Evolutionary conservation across 106 monocot genomes (phyloP).

Genomic region (Dioscorea zingiberensis): DNA sequence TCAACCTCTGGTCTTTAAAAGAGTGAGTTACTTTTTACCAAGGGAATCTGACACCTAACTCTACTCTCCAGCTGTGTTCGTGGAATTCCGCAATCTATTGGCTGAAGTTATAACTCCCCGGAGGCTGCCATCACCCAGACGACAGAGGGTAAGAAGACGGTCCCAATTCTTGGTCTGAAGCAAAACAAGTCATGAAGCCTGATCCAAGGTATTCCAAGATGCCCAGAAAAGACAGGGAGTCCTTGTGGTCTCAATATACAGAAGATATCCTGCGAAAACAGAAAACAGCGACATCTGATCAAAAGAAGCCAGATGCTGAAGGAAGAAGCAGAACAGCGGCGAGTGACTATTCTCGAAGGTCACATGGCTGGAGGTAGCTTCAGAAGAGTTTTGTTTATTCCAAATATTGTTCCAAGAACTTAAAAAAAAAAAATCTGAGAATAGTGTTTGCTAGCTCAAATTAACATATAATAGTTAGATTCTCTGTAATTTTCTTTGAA

Average conservation of each 20-base stretch:
- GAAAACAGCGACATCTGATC: constrained; percentile 18
- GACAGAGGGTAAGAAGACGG: constrained; percentile 47
- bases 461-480: background rate
- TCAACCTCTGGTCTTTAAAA: too few relatives aligned
- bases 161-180: constrained; percentile 79
- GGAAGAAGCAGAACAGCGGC: constrained; percentile 17
- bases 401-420: background rate
- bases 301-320: constrained; percentile 35
- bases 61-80: constrained; percentile 51
- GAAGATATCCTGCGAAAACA: constrained; percentile 52
- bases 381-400: background rate
- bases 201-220: constrained; percentile 76
- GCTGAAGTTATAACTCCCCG: constrained; percentile 56
- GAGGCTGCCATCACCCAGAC: constrained; percentile 38
- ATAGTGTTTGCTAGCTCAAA: background rate
- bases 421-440: background rate
- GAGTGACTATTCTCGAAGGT: constrained; percentile 4
- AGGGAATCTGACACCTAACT: too few relatives aligned
- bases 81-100: constrained; percentile 51
- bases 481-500: background rate
- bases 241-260: constrained; percentile 50
- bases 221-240: constrained; percentile 78
- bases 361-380: constrained; percentile 12
- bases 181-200: constrained; percentile 57
- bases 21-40: too few relatives aligned